These are phyloP conservation scores for Neopestalotiopsis sp. DNA, from an alignment of 2,329 filamentous ascomycete genomes.

Conservation along the genomic window DNA sequence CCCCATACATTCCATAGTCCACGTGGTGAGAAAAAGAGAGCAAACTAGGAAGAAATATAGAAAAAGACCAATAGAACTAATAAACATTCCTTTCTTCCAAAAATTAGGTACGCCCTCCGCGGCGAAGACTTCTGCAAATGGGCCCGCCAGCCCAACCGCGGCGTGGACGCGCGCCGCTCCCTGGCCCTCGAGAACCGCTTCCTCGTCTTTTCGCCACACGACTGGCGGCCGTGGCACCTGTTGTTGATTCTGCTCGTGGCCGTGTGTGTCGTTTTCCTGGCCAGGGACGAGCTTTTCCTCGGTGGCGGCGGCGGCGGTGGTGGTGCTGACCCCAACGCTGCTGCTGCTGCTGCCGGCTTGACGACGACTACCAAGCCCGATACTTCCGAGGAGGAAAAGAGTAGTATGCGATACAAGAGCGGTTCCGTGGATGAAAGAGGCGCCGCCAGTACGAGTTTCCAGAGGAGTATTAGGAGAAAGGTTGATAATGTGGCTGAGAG, in stretches of 20 bases:
- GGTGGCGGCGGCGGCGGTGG: not conserved
- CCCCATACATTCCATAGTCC: too few species aligned
- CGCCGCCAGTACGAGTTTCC: not conserved
- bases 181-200: conserved; percentile 20
- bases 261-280: not conserved
- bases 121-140: conserved; percentile 23
- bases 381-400: not conserved
- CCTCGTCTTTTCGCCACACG: conserved; percentile 3
- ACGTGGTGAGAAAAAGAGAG: not conserved
- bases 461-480: not conserved
- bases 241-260: conserved; percentile 7
- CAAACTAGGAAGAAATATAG: not conserved
- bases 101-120: conserved; percentile 13
- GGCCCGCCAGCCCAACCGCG: conserved; percentile 12
- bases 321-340: too few species aligned
- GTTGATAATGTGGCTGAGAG: not conserved
- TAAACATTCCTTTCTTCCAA: not conserved
- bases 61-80: too few species aligned
- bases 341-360: too few species aligned
- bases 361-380: not conserved
- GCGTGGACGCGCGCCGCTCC: conserved; percentile 7
- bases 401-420: not conserved
- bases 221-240: conserved; percentile 15
- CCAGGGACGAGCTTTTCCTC: not conserved
- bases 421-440: not conserved